Evolutionary conservation across 441 rosid species (phyloP).

Genomic region (Kokia cookei): DNA sequence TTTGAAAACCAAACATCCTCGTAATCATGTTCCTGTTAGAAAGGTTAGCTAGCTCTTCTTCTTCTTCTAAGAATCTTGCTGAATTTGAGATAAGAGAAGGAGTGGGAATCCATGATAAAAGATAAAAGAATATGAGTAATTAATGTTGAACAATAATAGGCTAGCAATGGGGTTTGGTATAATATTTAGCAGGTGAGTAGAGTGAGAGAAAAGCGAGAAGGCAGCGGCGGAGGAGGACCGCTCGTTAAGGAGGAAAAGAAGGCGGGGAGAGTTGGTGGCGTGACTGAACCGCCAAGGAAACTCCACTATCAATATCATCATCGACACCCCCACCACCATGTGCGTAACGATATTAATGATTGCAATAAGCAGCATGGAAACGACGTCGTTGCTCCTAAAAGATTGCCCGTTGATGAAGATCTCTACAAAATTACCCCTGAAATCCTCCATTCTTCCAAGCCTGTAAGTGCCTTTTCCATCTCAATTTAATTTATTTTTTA

Average conservation of each 20-base stretch:
- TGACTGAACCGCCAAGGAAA: slow-evolving; percentile 42
- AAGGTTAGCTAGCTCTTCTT: slow-evolving; percentile 29
- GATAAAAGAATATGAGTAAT: no score
- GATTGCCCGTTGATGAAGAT: slow-evolving; percentile 47
- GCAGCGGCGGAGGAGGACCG: slow-evolving; percentile 23
- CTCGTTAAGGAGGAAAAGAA: slow-evolving; percentile 45
- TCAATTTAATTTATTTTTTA: not conserved
- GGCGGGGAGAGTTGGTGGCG: slow-evolving; percentile 56
- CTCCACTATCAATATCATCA: not conserved
- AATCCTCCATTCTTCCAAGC: slow-evolving; percentile 55
- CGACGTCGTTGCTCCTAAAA: slow-evolving; percentile 14
- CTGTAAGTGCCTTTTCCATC: slow-evolving; percentile 24
- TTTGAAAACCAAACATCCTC: slow-evolving; percentile 13
- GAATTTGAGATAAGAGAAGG: not conserved
- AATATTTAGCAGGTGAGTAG: slow-evolving; percentile 21
- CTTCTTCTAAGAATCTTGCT: not conserved
- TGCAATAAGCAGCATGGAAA: not conserved
- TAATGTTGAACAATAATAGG: not conserved
- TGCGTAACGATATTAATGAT: not conserved
- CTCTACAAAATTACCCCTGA: slow-evolving; percentile 75
- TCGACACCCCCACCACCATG: slow-evolving; percentile 3
- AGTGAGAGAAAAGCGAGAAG: slow-evolving; percentile 35
- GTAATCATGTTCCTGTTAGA: slow-evolving; percentile 22
- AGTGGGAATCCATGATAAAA: not conserved
- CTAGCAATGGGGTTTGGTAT: not conserved